phyloP scores from a whole-genome alignment of 1,284 basidiomycete species.

The Lentinus polychrous region DNA sequence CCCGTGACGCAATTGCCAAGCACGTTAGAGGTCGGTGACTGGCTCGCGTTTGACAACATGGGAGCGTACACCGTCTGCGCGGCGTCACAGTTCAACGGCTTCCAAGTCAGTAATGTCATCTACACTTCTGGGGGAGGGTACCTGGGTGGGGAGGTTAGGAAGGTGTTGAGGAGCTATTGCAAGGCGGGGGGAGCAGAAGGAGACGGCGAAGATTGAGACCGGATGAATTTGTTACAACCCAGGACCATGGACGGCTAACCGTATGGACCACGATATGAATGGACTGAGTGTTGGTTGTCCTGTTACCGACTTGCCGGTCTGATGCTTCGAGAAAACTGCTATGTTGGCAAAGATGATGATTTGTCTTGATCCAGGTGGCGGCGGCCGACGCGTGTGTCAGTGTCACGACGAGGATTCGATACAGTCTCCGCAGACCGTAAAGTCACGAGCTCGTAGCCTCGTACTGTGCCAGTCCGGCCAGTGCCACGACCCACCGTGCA shows the following conservation, averaged over 20 bases:
- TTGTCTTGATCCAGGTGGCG: background rate
- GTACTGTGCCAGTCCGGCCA: no score
- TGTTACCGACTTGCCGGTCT: constrained; percentile 3
- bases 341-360: background rate
- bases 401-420: background rate
- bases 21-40: constrained; percentile 64
- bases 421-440: background rate
- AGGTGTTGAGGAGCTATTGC: constrained; percentile 25
- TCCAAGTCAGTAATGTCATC: constrained; percentile 35
- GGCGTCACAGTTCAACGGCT: constrained; percentile 69
- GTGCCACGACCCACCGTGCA: no score
- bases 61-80: constrained; percentile 78
- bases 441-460: no score
- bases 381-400: no score
- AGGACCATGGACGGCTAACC: background rate
- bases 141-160: constrained; percentile 30
- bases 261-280: background rate
- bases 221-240: background rate
- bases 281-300: background rate
- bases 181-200: constrained; percentile 13
- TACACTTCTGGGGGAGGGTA: constrained; percentile 37
- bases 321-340: constrained; percentile 7
- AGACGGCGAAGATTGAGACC: background rate
- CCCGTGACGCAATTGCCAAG: constrained; percentile 40
- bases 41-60: constrained; percentile 75